Base-by-base conservation (phyloP, 179 eudicot species). In the Camellia oleifera region DNA sequence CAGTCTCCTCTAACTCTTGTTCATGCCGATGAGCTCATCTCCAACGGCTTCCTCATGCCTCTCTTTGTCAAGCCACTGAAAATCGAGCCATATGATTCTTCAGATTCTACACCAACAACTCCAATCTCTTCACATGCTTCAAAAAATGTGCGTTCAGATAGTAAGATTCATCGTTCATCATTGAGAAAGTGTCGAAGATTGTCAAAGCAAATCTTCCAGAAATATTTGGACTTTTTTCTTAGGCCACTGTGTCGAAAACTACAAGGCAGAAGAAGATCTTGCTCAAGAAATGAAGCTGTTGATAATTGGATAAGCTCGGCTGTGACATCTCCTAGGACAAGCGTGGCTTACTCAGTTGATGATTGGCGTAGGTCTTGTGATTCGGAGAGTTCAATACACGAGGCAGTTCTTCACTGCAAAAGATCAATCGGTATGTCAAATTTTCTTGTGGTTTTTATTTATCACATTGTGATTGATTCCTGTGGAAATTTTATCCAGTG, bases 391-490 rank as follows among this genome's bases (percentile, higher is more conserved):
- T 95, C 98, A 0, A 95, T 95, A 61, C 67, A 88, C 26, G 98
- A 95, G 85, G 98, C 98, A 4, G 98, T 95, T 78, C 98, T 93
- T 62, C 95, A 95, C 78, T 95, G 98, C 79, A 95, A 95, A 86
- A 87, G 89, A 80, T 93, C 94, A 62, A 80, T 90, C 52, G 93
- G 92, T 81, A 86, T 78, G 91, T 82, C 20, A 7, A 52, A 48
- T 48, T 60, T 72, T 10, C 45, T 54, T 58, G 7, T 18, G 42
- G 2, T 69, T 8, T n/a, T 18, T 8, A 13, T 23, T 32, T 7
- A 1, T 68, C 26, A 32, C 40, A 54, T 14, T 18, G 1, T 45
- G 48, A 15, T 42, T 45, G 48, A 15, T 42, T 12, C n/a, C n/a
- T 11, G 26, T 14, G 3, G 42, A 9, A 60, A 48, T 32, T 8